Base-by-base conservation (phyloP, 2,329 filamentous ascomycete species). In the Beauveria sp. region DNA sequence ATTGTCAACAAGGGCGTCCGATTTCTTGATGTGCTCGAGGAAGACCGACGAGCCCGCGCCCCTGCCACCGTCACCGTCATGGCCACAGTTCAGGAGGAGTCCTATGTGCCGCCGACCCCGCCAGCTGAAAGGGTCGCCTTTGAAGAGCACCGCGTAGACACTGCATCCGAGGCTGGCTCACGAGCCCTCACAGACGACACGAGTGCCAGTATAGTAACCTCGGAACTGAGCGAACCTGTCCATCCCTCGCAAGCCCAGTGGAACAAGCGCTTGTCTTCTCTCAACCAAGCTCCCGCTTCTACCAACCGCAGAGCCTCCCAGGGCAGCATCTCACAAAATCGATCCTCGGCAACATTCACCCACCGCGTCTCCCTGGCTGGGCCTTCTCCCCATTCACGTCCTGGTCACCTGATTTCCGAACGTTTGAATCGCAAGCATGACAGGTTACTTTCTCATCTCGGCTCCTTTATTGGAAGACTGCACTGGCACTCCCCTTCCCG, bases 401-500 rank as follows among this genome's bases (percentile, higher is more conserved):
- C 86, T 64, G 84, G 86, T 63, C 89, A 90, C 68, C 80, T 97
- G 63, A 90, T 94, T 40, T 96, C 92, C 2, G 89, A 92, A 72
- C 87, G 87, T 66, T 82, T 97, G 54, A 89, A 86, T 68, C 80
- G 83, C 55, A 89, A 87, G 55, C 92, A 97, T 75, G 92, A 97
- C 75, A 85, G 84, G 8, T 96, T 97, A 69, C 78, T 99, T 58
- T 94, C 92, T 7, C 89, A 92, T 70, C 84, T 99, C 56, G 93
- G 91, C 55, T 96, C 91, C 5, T 96, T 97, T 72, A 93, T 97
- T 71, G 94, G 94, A 18, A 81, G 85, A 43, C 82, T 97, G 61
- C 91, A 97, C 73, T 80, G 97, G 63, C 92, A 97, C 71, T 94
- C 92, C n/a, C 88, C 94, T 64, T 94, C 92, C 8, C 88, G 91